A percentile compares a stretch with the other conserved stretches of the same genome.
Evolutionary conservation across 169 alveolate genomes (phyloP).

Genomic region (Eimeria necatrix): DNA sequence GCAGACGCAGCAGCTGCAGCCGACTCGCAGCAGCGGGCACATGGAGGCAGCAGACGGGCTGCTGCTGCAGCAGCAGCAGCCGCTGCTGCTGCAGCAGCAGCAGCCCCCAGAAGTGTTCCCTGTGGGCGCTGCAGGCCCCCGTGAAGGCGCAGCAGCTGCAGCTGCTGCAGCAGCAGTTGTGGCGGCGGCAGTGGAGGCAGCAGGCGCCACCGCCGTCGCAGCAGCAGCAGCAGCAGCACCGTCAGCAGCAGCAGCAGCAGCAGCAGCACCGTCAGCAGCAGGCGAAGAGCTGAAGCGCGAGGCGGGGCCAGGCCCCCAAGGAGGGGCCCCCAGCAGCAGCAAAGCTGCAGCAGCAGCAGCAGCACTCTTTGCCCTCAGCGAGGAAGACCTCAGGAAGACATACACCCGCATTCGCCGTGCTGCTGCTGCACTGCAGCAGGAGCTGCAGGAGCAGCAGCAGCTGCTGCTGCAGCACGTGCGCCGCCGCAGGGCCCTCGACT

Average conservation of each 20-base stretch:
- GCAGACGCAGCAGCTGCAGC: too few relatives aligned
- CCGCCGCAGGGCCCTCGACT: constrained; percentile 2
- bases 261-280: too few relatives aligned
- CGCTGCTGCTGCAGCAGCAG: too few relatives aligned
- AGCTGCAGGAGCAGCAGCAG: constrained; percentile 21
- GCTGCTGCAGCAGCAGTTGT: background rate
- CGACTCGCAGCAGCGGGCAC: too few relatives aligned
- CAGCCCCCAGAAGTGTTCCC: too few relatives aligned
- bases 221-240: background rate
- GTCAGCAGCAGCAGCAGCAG: too few relatives aligned
- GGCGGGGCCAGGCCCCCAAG: background rate
- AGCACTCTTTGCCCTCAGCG: background rate
- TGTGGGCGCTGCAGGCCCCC: too few relatives aligned
- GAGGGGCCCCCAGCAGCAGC: background rate
- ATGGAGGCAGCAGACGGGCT: too few relatives aligned
- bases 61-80: too few relatives aligned
- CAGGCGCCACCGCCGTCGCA: background rate
- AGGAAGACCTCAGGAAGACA: background rate
- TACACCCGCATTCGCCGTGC: constrained; percentile 13
- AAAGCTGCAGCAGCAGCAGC: background rate
- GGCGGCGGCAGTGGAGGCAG: background rate
- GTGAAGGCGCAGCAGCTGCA: background rate
- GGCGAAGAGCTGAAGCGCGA: background rate
- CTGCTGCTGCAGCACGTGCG: constrained; percentile 37
- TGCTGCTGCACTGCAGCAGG: constrained; percentile 6